These are phyloP conservation scores for Kwoniella europaea DNA, from an alignment of 768 basidiomycete genomes.

Conservation along the genomic window DNA sequence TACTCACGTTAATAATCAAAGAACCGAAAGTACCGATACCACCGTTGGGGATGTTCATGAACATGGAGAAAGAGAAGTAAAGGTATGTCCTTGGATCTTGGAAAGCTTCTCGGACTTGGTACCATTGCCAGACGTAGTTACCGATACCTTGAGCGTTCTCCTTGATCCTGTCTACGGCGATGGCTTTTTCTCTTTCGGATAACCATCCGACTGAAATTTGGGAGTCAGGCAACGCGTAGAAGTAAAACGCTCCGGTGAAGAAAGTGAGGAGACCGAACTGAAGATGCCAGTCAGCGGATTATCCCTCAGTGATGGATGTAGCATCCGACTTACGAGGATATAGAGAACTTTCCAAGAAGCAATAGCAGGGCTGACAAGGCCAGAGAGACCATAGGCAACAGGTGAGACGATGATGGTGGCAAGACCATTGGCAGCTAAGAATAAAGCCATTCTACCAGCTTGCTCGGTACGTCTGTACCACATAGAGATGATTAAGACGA, in stretches of 20 bases:
- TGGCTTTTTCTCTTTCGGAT: conserved; percentile 22
- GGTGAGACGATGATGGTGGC: conserved; percentile 25
- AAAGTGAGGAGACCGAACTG: conserved; percentile 27
- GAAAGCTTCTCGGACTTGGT: conserved; percentile 27
- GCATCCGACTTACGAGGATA: conserved; percentile 6
- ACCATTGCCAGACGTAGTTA: conserved; percentile 28
- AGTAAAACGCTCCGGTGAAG: conserved; percentile 22
- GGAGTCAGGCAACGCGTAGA: conserved; percentile 24
- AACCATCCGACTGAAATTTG: conserved; percentile 26
- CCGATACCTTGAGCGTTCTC: conserved; percentile 23
- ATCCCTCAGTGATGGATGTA: neutral
- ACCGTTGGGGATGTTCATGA: conserved; percentile 34
- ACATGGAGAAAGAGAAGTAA: conserved; percentile 30
- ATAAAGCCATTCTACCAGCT: conserved; percentile 16
- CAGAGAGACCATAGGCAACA: conserved; percentile 28
- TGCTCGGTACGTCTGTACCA: conserved; percentile 31
- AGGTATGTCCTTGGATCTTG: conserved; percentile 25
- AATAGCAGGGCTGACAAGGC: conserved; percentile 20
- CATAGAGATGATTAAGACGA: conserved; percentile 26
- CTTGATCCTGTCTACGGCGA: conserved; percentile 28
- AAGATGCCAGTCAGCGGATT: neutral
- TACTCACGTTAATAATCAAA: conserved; percentile 29
- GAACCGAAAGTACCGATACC: conserved; percentile 25
- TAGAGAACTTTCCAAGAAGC: conserved; percentile 29
- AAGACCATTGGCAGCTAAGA: conserved; percentile 12